Base-by-base conservation (phyloP, 257 asterid species). In the Cynanchum wilfordii region DNA sequence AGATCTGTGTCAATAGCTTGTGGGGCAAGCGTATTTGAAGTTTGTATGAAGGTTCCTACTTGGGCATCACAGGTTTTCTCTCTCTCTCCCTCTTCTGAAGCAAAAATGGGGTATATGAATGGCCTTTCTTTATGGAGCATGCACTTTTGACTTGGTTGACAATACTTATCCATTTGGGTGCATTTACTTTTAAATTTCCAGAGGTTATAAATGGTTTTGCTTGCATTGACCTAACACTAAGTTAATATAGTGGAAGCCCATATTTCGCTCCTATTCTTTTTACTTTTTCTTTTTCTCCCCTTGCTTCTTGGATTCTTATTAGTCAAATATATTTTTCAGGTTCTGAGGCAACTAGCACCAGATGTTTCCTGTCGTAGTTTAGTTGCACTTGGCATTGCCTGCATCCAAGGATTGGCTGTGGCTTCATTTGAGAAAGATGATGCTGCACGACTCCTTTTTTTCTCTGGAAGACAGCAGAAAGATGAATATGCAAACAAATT, bases 61-160 rank as follows among this genome's bases (percentile, higher is more conserved):
- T 95, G 99, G 98, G 99, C 97, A 79, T 86, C 96, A 17, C 99
- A 95, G 97, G 99, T 95, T 65, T 70, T 70, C 60, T 66, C 70
- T 73, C 20, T 50, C 20, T 36, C 29, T n/a, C 50, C 51, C 66
- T 27, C 42, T 27, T 8, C n/a, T 16, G 25, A n/a, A 66, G 70
- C 13, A 54, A n/a, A 50, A 69, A 27, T 22, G 62, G 62, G 63
- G 44, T 9, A 36, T 19, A n/a, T 27, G 59, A 54, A 8, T 19
- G 25, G 9, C 59, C 59, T 12, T 11, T 54, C 27, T 11, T 54
- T n/a, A 6, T 7, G 0, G 42, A 8, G 33, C 66, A 60, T 49
- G n/a, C 33, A 40, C 8, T 60, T 29, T 29, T 10, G 1, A 15
- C 4, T 60, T 60, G 44, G 45, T n/a, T 29, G 24, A 29, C 38